phyloP scores from a whole-genome alignment of 495 filamentous ascomycete genomes.

The Cryomyces minteri region DNA sequence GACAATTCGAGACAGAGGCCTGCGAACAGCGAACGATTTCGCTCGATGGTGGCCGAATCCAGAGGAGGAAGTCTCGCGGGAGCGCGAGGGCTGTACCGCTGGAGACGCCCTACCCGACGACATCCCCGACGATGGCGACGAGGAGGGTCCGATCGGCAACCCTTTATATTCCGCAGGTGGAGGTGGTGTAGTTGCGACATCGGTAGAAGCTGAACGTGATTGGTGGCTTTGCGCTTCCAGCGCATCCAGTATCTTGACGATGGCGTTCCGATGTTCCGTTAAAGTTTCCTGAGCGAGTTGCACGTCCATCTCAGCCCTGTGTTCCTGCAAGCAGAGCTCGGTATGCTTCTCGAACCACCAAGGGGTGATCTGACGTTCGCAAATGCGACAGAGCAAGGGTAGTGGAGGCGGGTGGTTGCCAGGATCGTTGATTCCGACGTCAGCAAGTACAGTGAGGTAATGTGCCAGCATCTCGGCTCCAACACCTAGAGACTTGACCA shows the following conservation, averaged over 20 bases:
- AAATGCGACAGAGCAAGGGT: constrained; percentile 88
- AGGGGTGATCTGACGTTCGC: constrained; percentile 90
- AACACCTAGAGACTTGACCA: constrained; percentile 85
- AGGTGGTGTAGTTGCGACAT: constrained; percentile 26
- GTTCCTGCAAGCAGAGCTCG: constrained; percentile 87
- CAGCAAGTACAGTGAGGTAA: constrained; percentile 77
- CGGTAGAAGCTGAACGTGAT: constrained; percentile 35
- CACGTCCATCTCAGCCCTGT: constrained; percentile 92
- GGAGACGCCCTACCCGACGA: constrained; percentile 51
- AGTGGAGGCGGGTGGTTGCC: constrained; percentile 67
- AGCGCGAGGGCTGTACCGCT: constrained; percentile 43
- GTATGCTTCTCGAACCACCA: constrained; percentile 99
- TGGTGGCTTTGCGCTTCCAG: constrained; percentile 66
- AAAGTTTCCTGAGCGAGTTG: constrained; percentile 86
- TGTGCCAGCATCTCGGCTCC: constrained; percentile 89
- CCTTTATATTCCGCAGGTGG: constrained; percentile 80
- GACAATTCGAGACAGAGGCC: constrained; percentile 79
- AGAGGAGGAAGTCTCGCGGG: constrained; percentile 62
- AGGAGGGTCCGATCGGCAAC: constrained; percentile 62
- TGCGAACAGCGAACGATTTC: constrained; percentile 70
- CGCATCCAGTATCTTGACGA: constrained; percentile 87
- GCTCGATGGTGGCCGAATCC: constrained; percentile 54
- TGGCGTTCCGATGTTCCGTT: constrained; percentile 85
- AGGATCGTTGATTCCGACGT: constrained; percentile 67
- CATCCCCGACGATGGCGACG: constrained; percentile 36